A percentile compares a stretch with the other conserved stretches of the same genome.
These are phyloP conservation scores for Kalmusia sp. DNA, from an alignment of 2,329 filamentous ascomycete genomes.

Conservation along the genomic window DNA sequence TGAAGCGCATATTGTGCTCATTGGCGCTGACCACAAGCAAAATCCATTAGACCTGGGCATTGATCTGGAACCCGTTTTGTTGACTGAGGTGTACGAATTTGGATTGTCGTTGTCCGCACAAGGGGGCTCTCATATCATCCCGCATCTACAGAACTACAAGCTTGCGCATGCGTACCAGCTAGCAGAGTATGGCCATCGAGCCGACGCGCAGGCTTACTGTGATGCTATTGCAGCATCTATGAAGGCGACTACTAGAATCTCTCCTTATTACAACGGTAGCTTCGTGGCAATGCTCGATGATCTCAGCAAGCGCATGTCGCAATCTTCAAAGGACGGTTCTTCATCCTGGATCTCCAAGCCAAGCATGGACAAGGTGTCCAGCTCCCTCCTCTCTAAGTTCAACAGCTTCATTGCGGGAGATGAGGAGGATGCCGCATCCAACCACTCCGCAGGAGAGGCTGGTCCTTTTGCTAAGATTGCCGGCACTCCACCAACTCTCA, in stretches of 20 bases:
- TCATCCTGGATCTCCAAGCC: constrained; percentile 93
- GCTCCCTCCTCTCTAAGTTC: constrained; percentile 88
- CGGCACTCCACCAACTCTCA: constrained; percentile 62
- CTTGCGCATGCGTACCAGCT: constrained; percentile 84
- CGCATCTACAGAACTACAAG: constrained; percentile 91
- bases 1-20: constrained; percentile 77
- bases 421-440: constrained; percentile 72
- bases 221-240: constrained; percentile 80
- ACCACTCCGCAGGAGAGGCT: constrained; percentile 62
- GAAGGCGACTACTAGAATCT: constrained; percentile 80
- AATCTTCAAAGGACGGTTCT: constrained; percentile 81
- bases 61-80: constrained; percentile 84
- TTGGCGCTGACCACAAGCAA: constrained; percentile 82
- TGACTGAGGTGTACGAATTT: constrained; percentile 97
- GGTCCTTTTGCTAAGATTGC: constrained; percentile 86
- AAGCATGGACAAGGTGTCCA: constrained; percentile 94
- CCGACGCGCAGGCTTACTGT: constrained; percentile 90
- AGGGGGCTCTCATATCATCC: constrained; percentile 63
- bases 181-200: constrained; percentile 80
- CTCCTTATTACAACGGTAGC: constrained; percentile 81
- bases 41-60: constrained; percentile 75
- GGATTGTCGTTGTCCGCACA: constrained; percentile 74
- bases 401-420: constrained; percentile 97
- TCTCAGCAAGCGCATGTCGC: constrained; percentile 80
- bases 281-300: constrained; percentile 83